Percentiles rank a stretch among this genome's conserved stretches.
These are phyloP conservation scores for Paecilomyces variotii DNA, from an alignment of 2,329 filamentous ascomycete species.

Conservation along the genomic window DNA sequence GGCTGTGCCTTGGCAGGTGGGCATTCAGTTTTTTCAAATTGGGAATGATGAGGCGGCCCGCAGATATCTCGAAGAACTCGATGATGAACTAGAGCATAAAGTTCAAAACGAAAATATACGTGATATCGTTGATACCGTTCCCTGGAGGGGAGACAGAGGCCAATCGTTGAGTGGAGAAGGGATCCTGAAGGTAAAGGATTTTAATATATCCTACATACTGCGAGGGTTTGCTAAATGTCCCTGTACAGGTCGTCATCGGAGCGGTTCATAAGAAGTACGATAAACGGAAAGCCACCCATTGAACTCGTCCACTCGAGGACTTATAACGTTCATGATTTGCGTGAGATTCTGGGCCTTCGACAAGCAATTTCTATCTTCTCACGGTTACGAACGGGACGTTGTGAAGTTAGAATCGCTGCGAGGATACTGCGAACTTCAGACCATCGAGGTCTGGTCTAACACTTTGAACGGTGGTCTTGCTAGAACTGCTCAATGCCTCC, in stretches of 20 bases:
- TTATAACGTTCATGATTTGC: neutral
- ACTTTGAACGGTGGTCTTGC: too few relatives aligned
- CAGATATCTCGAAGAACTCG: slow-evolving; percentile 60
- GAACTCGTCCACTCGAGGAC: slow-evolving; percentile 7
- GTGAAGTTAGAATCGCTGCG: too few relatives aligned
- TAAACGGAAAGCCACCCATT: slow-evolving; percentile 23
- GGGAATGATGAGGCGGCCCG: slow-evolving; percentile 62
- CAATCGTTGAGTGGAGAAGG: slow-evolving; percentile 56
- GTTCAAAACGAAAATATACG: slow-evolving; percentile 44
- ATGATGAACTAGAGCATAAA: slow-evolving; percentile 60
- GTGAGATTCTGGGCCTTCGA: neutral
- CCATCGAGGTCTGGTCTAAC: too few relatives aligned
- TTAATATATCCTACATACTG: neutral
- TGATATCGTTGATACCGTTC: slow-evolving; percentile 89
- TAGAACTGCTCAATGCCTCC: too few relatives aligned
- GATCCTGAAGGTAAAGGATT: slow-evolving; percentile 57
- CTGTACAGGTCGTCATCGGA: slow-evolving; percentile 54
- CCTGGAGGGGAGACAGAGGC: slow-evolving; percentile 51
- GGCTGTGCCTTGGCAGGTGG: slow-evolving; percentile 73
- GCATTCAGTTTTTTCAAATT: slow-evolving; percentile 94
- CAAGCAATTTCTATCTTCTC: neutral
- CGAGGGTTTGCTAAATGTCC: neutral
- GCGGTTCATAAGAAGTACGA: slow-evolving; percentile 63
- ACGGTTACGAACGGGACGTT: neutral
- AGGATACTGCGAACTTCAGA: too few relatives aligned